Base-by-base conservation (phyloP, 176 grass and related monocot species). In the Oryza punctata region DNA sequence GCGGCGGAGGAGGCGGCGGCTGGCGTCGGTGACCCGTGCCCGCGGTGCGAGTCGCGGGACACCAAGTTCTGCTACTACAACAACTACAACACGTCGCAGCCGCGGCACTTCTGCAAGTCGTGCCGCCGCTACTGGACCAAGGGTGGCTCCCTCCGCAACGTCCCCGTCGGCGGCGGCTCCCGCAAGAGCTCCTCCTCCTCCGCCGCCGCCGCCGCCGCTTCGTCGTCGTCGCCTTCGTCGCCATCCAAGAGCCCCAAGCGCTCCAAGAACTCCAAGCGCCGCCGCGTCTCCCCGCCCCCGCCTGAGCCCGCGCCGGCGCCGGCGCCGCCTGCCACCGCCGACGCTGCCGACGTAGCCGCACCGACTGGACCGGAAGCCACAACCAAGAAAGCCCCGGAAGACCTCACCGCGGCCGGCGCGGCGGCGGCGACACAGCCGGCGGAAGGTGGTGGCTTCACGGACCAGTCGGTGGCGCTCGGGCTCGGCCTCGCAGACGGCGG, bases 51-150 rank as follows among this genome's bases (percentile, higher is more conserved):
- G 77, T 88, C 89, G n/a, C 70, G 69, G 77, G 85, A 97, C 78
- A 97, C 95, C 68, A 97, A 97, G 89, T 97, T 97, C 88, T 97
- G 95, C 78, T 97, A 97, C 88, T 97, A 92, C 88, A 97, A 97
- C 84, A 97, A 97, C 78, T 94, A 97, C 88, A 97, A 89, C 88
- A 84, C 88, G 19, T 91, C 95, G 61, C 95, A 97, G 86, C 95
- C 95, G 74, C 92, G 95, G 50, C 92, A 97, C 81, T 97, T 94
- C 88, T 97, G 95, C 87, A 88, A 87, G 86, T 86, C 82, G 21
- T 97, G 94, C 83, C 94, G 94, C 37, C 94, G 94, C 63, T 97
- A 97, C 91, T 97, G 94, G 94, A 97, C 94, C 81, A 93, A 91
- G 63, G 94, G 94, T 35, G 94, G 94, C 21, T 70, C 88, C 33